These are phyloP conservation scores for Lathyrus tuberosus DNA, from an alignment of 306 rosid species.

Conservation along the genomic window DNA sequence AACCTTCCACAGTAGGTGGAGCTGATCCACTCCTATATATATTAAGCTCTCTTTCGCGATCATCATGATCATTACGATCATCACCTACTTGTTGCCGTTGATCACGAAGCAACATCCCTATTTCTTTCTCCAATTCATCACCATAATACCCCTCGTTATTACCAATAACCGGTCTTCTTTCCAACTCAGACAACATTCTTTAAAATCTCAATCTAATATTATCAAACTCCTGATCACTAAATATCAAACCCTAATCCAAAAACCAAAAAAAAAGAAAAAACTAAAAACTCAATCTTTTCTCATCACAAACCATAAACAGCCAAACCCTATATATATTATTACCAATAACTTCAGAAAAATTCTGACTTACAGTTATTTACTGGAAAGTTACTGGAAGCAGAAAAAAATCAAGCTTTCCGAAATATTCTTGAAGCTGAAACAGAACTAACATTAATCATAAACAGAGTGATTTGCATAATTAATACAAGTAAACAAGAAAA, in stretches of 20 bases:
- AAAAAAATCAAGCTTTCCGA: background rate
- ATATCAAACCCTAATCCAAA: conserved; percentile 18
- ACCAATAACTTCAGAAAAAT: background rate
- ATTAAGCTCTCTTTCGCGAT: conserved; percentile 8
- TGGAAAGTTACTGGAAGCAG: background rate
- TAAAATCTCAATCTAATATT: conserved; percentile 28
- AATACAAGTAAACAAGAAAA: background rate
- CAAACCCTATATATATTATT: background rate
- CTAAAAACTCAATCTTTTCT: conserved; percentile 1
- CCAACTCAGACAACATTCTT: conserved; percentile 81
- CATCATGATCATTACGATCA: background rate
- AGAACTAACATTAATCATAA: background rate
- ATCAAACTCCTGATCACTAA: background rate
- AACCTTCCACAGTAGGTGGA: conserved; percentile 30
- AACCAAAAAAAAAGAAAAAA: background rate
- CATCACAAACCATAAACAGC: background rate
- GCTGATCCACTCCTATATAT: conserved; percentile 29
- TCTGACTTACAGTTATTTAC: background rate
- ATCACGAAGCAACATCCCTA: conserved; percentile 68
- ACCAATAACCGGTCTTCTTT: conserved; percentile 74
- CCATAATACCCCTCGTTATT: conserved; percentile 82
- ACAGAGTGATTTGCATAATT: background rate
- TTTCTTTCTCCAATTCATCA: conserved; percentile 86
- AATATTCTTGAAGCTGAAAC: background rate
- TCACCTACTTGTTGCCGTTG: background rate